Base-by-base conservation (phyloP, 805 yeast genomes). In the Yamadazyma endophytica region DNA sequence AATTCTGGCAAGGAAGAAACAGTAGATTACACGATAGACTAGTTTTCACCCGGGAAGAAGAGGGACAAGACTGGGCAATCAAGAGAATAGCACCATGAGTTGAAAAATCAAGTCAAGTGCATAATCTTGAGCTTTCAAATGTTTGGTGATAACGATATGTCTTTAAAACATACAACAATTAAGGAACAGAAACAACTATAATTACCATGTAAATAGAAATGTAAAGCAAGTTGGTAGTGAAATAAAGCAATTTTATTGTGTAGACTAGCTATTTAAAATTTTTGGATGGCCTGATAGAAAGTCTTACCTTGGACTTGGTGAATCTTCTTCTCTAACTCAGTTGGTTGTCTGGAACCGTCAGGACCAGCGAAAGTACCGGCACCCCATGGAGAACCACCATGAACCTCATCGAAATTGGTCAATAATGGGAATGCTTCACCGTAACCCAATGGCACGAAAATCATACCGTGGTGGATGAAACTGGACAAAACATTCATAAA, bases 1-100 rank as follows among this genome's bases (percentile, higher is more conserved):
- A 92, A 61, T 92, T 90, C 52, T 92, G 97, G 97, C 98, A 92
- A 63, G 98, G 98, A 12, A 77, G 98, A 42, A 69, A 73, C 37
- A 81, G 85, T 50, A 75, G 98, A 55, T 66, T 90, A 31, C 98
- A 92, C 56, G 98, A 92, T 57, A 75, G 98, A 46, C 67, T 89
- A 30, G 75, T 79, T 9, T 89, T 72, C 58, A 70, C 73, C 39
- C 70, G 94, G 54, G 75, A 73, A 15, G 43, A 54, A 6, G 33
- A 39, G 9, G n/a, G n/a, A n/a, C 71, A 62, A 12, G 67, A 61
- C 9, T 89, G 95, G 94, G 58, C 68, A 29, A 47, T 82, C 18
- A 60, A 66, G 22, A 75, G 96, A 58, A 61, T 87, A 24, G 84
- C 95, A 6, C 95, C 97, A 42, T 77, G 43, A 21, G 9, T 7